Evolutionary conservation across 345 rosid species (phyloP), one percentile per base, ranked within the genome.

Genomic region (Iberis pinnata): DNA sequence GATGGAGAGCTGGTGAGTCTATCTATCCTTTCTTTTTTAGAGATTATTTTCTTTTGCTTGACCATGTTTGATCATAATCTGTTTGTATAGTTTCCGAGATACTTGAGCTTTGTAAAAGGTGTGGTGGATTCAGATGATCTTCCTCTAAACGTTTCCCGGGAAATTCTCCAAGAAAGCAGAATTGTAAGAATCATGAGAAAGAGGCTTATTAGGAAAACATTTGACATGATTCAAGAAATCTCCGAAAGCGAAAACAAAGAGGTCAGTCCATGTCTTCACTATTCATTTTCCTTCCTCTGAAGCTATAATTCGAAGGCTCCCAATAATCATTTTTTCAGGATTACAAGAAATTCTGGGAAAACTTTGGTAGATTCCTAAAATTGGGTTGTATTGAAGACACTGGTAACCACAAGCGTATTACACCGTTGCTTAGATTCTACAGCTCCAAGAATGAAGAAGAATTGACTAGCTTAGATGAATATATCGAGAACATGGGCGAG

Each of bases 321-420:
- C 2, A 13, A 26, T 63, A 48, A 16, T 45, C 43, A 42, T 49
- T 11, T 62, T 55, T 61, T 12, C 80, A 92, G 97, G 98, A 88
- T 74, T 92, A 85, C 71, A 85, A 85, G 68, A 92, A 85, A 52
- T 88, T 92, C 70, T 92, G 98, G 98, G 98, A 92, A 78, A 92
- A 92, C 65, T 88, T 85, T 48, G 96, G 98, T 14, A 78, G 80
- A 75, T 88, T 88, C 70, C 43, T 92, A 37, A 92, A 92, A 54
- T 69, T 92, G 75, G 98, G 98, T 60, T 88, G 95, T 41, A 70
- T 92, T 51, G 98, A 92, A 74, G 98, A 92, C 71, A 26, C 88
- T 52, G 97, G 90, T n/a, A 92, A 92, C 66, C 97, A 92, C 73
- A 92, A 85, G 63, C 95, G 97, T 47, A 80, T 92, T 42, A 77